Base-by-base conservation (phyloP, 768 basidiomycete genomes). In the Amanita muscaria region DNA sequence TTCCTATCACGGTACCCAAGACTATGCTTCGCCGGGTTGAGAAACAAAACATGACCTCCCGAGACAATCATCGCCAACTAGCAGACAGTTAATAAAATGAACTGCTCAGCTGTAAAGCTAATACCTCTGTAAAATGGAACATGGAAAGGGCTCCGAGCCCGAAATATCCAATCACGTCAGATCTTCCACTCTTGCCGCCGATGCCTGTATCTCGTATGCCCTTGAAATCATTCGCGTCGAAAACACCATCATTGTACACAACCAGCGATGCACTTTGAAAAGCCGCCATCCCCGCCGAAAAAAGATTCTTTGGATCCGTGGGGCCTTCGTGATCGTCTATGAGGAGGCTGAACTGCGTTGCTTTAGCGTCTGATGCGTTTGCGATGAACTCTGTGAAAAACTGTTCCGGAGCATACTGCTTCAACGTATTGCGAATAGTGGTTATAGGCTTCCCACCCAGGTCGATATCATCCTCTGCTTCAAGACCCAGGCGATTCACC, bases 111-210 rank as follows among this genome's bases (percentile, higher is more conserved):
- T n/a, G 5, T 19, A 3, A 19, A 34, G 18, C 9, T 37, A 61
- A n/a, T 40, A 74, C 74, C 57, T 76, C 74, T 0, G 70, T 66
- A 41, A 76, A 66, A 49, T 75, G 72, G 46, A 69, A 78, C 64
- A 76, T 70, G 0, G 73, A 68, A 3, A 77, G 57, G 9, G 69
- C 70, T 5, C 76, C 76, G 5, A 70, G 58, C 4, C 76, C 76
- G 54, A 74, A 77, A 44, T 68, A 66, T 0, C 76, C 76, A 30
- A 76, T 76, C 1, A 65, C 67, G 43, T 65, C 65, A 1, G 40
- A 47, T 16, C 52, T 53, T 1, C 50, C 59, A 12, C 52, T 49
- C 48, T 78, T 77, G 0, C 72, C 69, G 3, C 75, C 74, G 14
- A 64, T 53, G 2, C 72, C 70, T 2, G 69, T 70, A 9, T 54